Evolutionary conservation across 495 filamentous ascomycete species (phyloP).

Genomic region (Pyronema omphalodes): DNA sequence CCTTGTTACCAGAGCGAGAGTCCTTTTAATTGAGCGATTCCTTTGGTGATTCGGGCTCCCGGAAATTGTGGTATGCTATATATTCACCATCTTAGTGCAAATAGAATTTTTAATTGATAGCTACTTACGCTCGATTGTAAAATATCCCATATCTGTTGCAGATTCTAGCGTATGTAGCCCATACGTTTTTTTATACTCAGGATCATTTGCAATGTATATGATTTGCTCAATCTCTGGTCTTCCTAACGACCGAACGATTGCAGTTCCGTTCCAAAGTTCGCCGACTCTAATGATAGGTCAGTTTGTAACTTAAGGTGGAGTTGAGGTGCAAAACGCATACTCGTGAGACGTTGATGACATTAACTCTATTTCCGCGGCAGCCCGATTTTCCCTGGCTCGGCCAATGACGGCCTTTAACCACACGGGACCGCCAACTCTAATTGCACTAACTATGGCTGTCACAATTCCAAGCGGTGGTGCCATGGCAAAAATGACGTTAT

Average conservation of each 20-base stretch:
- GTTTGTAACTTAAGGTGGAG: neutral
- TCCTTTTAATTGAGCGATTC: no score
- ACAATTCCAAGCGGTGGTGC: slow-evolving; percentile 36
- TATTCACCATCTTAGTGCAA: neutral
- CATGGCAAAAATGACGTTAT: slow-evolving; percentile 36
- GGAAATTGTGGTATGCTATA: neutral
- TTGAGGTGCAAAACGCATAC: no score
- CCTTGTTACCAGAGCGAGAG: no score
- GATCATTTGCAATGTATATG: slow-evolving; percentile 3
- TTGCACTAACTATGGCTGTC: slow-evolving; percentile 27
- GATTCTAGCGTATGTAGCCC: neutral
- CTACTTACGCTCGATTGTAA: neutral
- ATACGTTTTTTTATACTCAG: neutral
- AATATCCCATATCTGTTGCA: neutral
- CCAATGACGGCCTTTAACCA: slow-evolving; percentile 18
- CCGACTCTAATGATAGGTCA: slow-evolving; percentile 7
- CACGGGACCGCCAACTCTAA: slow-evolving; percentile 27
- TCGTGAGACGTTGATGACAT: slow-evolving; percentile 26
- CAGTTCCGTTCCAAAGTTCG: slow-evolving; percentile 23
- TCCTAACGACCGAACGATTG: slow-evolving; percentile 13
- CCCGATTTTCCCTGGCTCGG: slow-evolving; percentile 16
- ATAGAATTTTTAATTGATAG: neutral
- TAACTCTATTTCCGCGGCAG: slow-evolving; percentile 20
- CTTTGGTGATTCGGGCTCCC: neutral
- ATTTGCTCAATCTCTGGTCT: slow-evolving; percentile 7